Conservation (phyloP, 2,329 filamentous ascomycete genomes). For the Chrysoporthe cubensis region DNA sequence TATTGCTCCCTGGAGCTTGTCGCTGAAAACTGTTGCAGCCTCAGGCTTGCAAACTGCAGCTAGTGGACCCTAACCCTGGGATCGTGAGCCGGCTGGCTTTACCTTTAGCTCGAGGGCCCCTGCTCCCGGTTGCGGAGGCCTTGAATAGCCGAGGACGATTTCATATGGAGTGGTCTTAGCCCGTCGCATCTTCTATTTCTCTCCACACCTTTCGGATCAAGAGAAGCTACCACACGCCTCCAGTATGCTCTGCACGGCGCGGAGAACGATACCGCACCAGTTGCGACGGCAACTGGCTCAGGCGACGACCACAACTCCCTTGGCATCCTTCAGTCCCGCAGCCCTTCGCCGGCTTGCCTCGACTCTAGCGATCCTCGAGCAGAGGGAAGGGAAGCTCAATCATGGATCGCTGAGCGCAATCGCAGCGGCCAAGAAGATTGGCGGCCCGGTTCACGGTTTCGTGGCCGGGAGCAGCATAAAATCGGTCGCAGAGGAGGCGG, state of each 20-base stretch:
- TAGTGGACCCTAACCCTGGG: background rate
- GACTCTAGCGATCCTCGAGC: conserved; percentile 89
- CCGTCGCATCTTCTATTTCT: conserved; percentile 4
- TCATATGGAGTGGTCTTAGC: background rate
- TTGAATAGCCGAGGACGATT: conserved; percentile 27
- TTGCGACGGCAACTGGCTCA: conserved; percentile 25
- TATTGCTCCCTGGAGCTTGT: conserved; percentile 1
- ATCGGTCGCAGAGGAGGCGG: conserved; percentile 76
- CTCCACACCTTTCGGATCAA: conserved; percentile 8
- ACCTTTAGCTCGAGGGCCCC: background rate
- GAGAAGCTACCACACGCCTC: background rate
- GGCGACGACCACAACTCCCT: conserved; percentile 32
- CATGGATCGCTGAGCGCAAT: conserved; percentile 81
- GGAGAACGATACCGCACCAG: conserved; percentile 26
- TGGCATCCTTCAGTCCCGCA: conserved; percentile 49
- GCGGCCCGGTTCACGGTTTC: conserved; percentile 84
- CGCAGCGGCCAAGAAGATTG: conserved; percentile 83
- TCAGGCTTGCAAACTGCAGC: conserved; percentile 13
- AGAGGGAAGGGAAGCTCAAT: conserved; percentile 86
- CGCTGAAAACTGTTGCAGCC: conserved; percentile 24
- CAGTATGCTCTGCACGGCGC: conserved; percentile 28
- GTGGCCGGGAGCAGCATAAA: conserved; percentile 82
- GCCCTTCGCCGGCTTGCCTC: conserved; percentile 74
- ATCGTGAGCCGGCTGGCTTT: too few relatives aligned
- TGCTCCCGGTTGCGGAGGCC: conserved; percentile 16